phyloP scores from a whole-genome alignment of 306 rosid species.

The Geum urbanum region DNA sequence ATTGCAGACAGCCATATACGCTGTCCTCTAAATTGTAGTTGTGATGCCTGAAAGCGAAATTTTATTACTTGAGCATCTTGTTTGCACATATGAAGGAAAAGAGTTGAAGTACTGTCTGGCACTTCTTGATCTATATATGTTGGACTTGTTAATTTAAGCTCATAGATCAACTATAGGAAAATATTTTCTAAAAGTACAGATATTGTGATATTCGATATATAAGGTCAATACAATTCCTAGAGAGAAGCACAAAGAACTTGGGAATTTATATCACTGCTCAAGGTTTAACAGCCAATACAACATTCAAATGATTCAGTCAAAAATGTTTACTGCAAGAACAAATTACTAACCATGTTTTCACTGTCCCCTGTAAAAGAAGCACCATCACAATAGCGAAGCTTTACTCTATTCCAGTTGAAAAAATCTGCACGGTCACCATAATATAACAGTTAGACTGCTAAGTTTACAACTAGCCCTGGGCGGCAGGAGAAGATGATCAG shows the following conservation, averaged over 20 bases:
- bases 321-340: conserved; percentile 7
- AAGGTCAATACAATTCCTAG: background rate
- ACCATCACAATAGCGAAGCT: conserved; percentile 98
- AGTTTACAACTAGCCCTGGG: conserved; percentile 1
- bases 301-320: background rate
- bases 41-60: conserved; percentile 40
- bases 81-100: conserved; percentile 9
- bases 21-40: conserved; percentile 85
- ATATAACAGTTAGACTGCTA: conserved; percentile 15
- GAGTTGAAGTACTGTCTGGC: background rate
- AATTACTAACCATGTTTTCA: conserved; percentile 54
- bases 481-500: conserved; percentile 9
- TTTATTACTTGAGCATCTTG: conserved; percentile 10
- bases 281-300: background rate
- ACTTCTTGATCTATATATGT: background rate
- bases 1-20: conserved; percentile 89
- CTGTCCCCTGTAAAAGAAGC: conserved; percentile 86
- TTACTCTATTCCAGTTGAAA: conserved; percentile 91
- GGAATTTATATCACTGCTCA: background rate
- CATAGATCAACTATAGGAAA: background rate
- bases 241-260: background rate
- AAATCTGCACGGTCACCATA: conserved; percentile 52
- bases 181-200: background rate
- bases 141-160: background rate
- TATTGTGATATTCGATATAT: background rate